These are phyloP conservation scores for Curvularia sp. DNA, from an alignment of 2,329 filamentous ascomycete species.

Conservation along the genomic window DNA sequence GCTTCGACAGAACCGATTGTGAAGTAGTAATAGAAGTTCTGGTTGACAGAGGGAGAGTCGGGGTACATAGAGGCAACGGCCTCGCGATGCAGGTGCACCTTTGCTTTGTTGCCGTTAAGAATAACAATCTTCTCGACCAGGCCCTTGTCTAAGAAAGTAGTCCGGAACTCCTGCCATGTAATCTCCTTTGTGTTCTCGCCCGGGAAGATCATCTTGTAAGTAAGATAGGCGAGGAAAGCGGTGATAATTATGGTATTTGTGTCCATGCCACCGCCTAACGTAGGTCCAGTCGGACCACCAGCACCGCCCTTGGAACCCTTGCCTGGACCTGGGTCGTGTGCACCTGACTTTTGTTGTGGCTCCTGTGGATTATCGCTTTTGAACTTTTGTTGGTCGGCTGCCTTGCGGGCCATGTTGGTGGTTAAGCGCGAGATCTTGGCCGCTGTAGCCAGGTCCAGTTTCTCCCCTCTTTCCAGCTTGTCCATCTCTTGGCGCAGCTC, in stretches of 20 bases:
- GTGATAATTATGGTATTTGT: conserved; percentile 64
- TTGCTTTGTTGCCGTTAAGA: conserved; percentile 77
- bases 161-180: conserved; percentile 96
- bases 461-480: conserved; percentile 58
- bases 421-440: conserved; percentile 67
- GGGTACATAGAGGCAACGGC: conserved; percentile 75
- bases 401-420: conserved; percentile 63
- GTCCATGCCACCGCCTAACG: conserved; percentile 55
- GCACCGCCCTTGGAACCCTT: conserved; percentile 37
- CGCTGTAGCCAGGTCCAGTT: conserved; percentile 62
- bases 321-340: conserved; percentile 55
- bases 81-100: conserved; percentile 80
- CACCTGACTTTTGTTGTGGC: conserved; percentile 54
- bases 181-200: conserved; percentile 77
- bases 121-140: conserved; percentile 91
- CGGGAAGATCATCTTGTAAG: conserved; percentile 68
- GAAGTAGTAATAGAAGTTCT: conserved; percentile 87
- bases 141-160: conserved; percentile 93
- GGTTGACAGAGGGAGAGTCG: conserved; percentile 72
- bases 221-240: conserved; percentile 67
- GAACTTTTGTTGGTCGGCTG: conserved; percentile 50
- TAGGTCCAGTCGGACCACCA: conserved; percentile 27
- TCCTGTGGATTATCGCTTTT: conserved; percentile 38
- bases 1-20: conserved; percentile 92
- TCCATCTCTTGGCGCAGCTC: conserved; percentile 72